phyloP scores from a whole-genome alignment of 1,284 basidiomycete genomes.

The Rhodotorula sp. region DNA sequence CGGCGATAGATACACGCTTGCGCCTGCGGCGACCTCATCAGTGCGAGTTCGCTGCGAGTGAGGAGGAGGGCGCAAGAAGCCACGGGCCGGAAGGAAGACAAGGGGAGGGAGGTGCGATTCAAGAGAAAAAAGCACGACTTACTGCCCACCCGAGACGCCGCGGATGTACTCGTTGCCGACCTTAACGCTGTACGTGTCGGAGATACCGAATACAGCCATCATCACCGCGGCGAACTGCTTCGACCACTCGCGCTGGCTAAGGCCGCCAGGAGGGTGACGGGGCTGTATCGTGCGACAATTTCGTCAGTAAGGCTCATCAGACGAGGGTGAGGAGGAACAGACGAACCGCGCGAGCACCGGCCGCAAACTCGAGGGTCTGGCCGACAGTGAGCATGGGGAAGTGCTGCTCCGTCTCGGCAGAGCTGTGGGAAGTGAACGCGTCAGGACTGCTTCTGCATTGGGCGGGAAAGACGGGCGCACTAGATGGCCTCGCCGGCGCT shows the following conservation, averaged over 20 bases:
- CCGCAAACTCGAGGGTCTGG: conserved; percentile 59
- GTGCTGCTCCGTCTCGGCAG: conserved; percentile 63
- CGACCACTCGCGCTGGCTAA: conserved; percentile 24
- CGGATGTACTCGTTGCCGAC: conserved; percentile 61
- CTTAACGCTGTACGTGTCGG: conserved; percentile 61
- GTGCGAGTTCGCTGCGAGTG: no score
- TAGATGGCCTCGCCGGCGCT: conserved; percentile 54
- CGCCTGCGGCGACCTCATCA: conserved; percentile 48
- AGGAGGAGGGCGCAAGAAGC: no score
- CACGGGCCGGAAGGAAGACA: no score
- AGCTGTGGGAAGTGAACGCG: conserved; percentile 44
- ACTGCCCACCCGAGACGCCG: conserved; percentile 61
- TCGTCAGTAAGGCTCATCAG: no score
- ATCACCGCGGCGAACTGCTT: conserved; percentile 31
- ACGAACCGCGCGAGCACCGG: neutral
- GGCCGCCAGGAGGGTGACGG: conserved; percentile 22
- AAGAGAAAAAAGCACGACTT: neutral
- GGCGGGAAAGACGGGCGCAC: neutral
- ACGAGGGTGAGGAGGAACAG: conserved; percentile 8
- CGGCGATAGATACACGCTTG: conserved; percentile 63
- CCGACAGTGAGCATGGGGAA: conserved; percentile 59
- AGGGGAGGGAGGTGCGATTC: conserved; percentile 6
- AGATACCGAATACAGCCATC: conserved; percentile 46
- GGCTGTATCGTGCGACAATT: neutral
- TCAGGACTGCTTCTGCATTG: neutral